Evolutionary conservation across 805 yeast species (phyloP).

Genomic region (Wickerhamomyces rabaulensis): DNA sequence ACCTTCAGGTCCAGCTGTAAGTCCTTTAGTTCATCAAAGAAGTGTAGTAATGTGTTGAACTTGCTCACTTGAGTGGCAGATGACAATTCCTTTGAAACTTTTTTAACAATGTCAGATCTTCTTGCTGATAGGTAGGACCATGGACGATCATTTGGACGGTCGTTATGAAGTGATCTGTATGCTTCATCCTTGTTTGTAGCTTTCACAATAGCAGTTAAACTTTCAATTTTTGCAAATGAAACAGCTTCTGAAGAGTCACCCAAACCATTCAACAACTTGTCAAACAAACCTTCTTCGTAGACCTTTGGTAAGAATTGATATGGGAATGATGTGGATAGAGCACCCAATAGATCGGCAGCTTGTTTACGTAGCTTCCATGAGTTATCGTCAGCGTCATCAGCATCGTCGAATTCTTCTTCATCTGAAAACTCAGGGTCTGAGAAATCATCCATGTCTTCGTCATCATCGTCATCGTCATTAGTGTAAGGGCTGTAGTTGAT

Average conservation of each 20-base stretch:
- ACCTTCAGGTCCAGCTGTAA: conserved; percentile 20
- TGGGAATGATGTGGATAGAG: conserved; percentile 35
- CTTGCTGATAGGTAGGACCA: conserved; percentile 24
- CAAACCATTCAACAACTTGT: conserved; percentile 29
- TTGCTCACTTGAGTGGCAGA: conserved; percentile 20
- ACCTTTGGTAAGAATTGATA: conserved; percentile 26
- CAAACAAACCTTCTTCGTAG: conserved; percentile 27
- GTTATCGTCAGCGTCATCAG: conserved; percentile 41
- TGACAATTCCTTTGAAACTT: conserved; percentile 22
- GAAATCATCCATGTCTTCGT: conserved; percentile 26
- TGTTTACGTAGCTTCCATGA: conserved; percentile 62
- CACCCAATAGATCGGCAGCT: conserved; percentile 38
- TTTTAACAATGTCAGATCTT: conserved; percentile 17
- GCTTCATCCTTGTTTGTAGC: conserved; percentile 18
- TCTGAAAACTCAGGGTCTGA: conserved; percentile 44
- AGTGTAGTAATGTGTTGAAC: conserved; percentile 19
- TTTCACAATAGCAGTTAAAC: conserved; percentile 37
- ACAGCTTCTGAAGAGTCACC: conserved; percentile 46
- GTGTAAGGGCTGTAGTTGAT: conserved; percentile 43
- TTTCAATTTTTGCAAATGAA: conserved; percentile 40
- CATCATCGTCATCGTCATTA: conserved; percentile 30
- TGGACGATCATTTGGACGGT: conserved; percentile 35
- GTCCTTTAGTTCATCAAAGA: conserved; percentile 20
- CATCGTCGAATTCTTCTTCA: conserved; percentile 31
- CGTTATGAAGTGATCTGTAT: conserved; percentile 22